Conservation (phyloP, 345 rosid genomes). For the Syzygium aromaticum region DNA sequence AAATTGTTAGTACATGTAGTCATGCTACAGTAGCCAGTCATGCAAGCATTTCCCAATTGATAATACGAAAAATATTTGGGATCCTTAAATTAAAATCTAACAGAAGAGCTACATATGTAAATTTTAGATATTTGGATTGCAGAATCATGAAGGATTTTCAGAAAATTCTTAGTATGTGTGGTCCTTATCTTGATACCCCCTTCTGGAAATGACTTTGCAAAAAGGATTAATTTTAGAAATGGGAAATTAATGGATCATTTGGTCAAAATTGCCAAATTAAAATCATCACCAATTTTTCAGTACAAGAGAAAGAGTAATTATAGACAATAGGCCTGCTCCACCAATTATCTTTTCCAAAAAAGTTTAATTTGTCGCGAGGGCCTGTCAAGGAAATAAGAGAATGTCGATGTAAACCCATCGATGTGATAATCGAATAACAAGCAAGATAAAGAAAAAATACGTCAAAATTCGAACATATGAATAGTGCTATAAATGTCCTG, state of each 20-base stretch:
- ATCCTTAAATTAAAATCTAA: background rate
- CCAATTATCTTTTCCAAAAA: too few relatives aligned
- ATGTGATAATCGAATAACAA: too few relatives aligned
- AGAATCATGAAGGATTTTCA: background rate
- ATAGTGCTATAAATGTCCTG: too few relatives aligned
- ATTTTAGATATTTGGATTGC: accelerated
- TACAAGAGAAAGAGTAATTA: too few relatives aligned
- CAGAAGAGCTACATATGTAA: background rate
- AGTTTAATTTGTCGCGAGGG: too few relatives aligned
- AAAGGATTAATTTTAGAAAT: background rate
- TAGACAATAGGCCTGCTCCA: too few relatives aligned
- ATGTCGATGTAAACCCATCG: too few relatives aligned
- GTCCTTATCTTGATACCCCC: background rate
- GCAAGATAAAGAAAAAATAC: too few relatives aligned
- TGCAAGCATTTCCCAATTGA: too few relatives aligned
- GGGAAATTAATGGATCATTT: background rate
- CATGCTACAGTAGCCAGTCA: too few relatives aligned
- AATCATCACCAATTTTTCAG: background rate
- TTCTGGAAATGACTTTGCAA: background rate
- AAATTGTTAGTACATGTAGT: accelerated
- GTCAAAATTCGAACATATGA: too few relatives aligned
- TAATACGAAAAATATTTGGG: background rate
- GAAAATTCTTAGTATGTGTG: accelerated
- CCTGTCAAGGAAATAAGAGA: too few relatives aligned
- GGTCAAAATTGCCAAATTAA: accelerated